Base-by-base conservation (phyloP, 75 land plant species). In the Isoetes taiwanensis region DNA sequence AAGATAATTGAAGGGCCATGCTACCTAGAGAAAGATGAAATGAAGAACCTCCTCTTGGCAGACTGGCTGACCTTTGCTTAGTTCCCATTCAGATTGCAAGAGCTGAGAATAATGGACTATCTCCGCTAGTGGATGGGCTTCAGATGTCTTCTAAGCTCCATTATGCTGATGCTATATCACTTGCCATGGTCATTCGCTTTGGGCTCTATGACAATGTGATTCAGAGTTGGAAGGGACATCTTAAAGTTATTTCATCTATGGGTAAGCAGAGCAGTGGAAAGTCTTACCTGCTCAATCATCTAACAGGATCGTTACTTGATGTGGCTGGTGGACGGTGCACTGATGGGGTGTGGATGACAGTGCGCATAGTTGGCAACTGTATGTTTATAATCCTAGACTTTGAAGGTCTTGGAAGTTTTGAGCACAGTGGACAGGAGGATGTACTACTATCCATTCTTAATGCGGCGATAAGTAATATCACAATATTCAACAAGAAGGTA, bases 191-290 rank as follows among this genome's bases (percentile, higher is more conserved):
- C 14, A 30, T 72, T 17, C 35, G 53, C 2, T 72, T 72, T 55
- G 68, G 74, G 16, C 25, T 65, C 31, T 72, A 72, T 37, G 69
- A 65, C 14, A n/a, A 38, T 16, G 32, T 72, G 0, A 34, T 72
- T 12, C 43, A 32, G 14, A 20, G 32, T 26, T 65, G 74, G 74
- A 41, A 52, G 28, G 68, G 68, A n/a, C 10, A 21, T 23, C 42
- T 72, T 43, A 72, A 72, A 41, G 68, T 64, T 9, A 53, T 71
- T 21, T 71, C 74, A 16, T 71, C 67, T 1, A 71, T 71, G 68
- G 74, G 62, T 9, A 72, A 72, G 26, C 68, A 72, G 28, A 72
- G 74, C 48, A 72, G 74, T 65, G 74, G 74, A 2, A 65, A 65
- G 23, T 65, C 74, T 2, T 72, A 65, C 40, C 64, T 65, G n/a